Evolutionary conservation across 208 protist species (phyloP).

Genomic region (Leishmania gerbilli): DNA sequence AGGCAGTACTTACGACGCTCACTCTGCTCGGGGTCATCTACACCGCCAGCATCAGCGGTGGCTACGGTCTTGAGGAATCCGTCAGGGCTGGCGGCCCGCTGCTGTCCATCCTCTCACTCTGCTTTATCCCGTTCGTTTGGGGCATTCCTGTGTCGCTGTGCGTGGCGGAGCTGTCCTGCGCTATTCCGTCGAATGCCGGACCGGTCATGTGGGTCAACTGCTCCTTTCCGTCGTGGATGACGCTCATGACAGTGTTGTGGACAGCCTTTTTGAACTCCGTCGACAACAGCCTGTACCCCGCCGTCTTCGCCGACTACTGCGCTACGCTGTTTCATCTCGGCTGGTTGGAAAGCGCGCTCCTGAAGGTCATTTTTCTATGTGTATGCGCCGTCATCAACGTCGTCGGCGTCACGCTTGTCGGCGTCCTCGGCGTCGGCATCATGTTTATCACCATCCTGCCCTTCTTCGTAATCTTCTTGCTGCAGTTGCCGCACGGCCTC

Average conservation of each 20-base stretch:
- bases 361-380: constrained; percentile 75
- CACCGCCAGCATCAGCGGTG: constrained; percentile 86
- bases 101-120: constrained; percentile 84
- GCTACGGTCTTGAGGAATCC: constrained; percentile 88
- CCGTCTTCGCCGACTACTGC: constrained; percentile 87
- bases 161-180: constrained; percentile 86
- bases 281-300: constrained; percentile 90
- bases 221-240: constrained; percentile 81
- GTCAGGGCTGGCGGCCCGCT: constrained; percentile 87
- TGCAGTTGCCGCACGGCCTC: constrained; percentile 81
- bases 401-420: constrained; percentile 73
- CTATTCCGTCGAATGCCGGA: constrained; percentile 88
- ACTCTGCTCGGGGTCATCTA: constrained; percentile 92
- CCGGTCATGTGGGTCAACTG: constrained; percentile 94
- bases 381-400: constrained; percentile 81
- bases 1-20: constrained; percentile 78
- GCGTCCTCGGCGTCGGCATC: constrained; percentile 74
- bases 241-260: constrained; percentile 85
- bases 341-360: constrained; percentile 43
- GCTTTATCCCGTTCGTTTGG: constrained; percentile 87
- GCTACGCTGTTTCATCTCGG: constrained; percentile 68
- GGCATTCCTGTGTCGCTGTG: constrained; percentile 87
- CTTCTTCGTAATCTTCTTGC: constrained; percentile 88
- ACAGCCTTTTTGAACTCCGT: constrained; percentile 85
- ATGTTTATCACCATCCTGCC: constrained; percentile 87